Evolutionary conservation across 2,329 filamentous ascomycete species (phyloP).

Genomic region (Ophiostoma triangulosporum): DNA sequence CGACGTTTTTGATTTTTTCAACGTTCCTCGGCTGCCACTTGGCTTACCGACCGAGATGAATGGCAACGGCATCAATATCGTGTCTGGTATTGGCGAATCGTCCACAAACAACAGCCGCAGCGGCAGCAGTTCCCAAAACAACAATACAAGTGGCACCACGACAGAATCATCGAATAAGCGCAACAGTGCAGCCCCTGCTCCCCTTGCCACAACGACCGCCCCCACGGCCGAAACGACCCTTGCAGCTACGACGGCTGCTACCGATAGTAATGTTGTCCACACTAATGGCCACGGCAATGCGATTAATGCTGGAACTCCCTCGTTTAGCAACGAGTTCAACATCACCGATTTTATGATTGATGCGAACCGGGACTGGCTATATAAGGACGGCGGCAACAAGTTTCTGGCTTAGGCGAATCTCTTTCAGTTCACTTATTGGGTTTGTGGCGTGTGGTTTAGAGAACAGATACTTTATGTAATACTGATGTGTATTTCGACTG

Average conservation of each 20-base stretch:
- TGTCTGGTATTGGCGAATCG: constrained; percentile 1
- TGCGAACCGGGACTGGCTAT: constrained; percentile 62
- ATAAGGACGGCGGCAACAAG: constrained; percentile 22
- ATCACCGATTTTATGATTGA: constrained; percentile 69
- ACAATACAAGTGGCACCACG: not conserved
- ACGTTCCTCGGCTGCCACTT: constrained; percentile 60
- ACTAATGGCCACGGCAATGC: constrained; percentile 6
- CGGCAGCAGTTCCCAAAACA: not conserved
- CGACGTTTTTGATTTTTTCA: constrained; percentile 92
- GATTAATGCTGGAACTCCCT: constrained; percentile 10
- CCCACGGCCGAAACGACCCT: not conserved
- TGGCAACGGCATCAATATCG: constrained; percentile 3
- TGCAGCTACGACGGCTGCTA: not conserved
- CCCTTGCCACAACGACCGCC: not conserved
- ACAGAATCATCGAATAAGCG: not conserved
- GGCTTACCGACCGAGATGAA: constrained; percentile 20
- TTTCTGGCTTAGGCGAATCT: constrained; percentile 1
- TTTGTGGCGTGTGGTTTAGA: not conserved
- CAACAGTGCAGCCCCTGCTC: not conserved
- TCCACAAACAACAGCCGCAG: constrained; percentile 2
- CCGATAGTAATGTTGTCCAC: not conserved
- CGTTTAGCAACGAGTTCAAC: constrained; percentile 50
- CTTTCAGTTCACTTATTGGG: no score
- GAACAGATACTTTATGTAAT: not conserved
- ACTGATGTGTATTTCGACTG: no score